Conservation (phyloP, 257 asterid genomes). For the Leptodermis oblonga region DNA sequence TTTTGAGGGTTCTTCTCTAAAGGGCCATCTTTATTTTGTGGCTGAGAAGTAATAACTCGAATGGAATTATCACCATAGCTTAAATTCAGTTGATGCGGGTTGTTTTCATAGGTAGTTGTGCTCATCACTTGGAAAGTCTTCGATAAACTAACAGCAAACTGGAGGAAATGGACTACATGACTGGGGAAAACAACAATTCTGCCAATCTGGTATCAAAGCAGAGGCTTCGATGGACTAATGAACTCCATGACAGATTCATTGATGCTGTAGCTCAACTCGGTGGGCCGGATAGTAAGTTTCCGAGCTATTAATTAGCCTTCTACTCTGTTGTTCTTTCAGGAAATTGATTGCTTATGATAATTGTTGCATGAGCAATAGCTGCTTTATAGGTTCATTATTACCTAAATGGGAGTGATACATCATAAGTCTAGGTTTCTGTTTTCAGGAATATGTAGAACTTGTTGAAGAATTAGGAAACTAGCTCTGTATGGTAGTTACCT, state of each 20-base stretch:
- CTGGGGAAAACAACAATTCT: slow-evolving; percentile 53
- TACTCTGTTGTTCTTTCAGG: not conserved
- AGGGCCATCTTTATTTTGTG: slow-evolving; percentile 3
- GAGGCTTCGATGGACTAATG: slow-evolving; percentile 96
- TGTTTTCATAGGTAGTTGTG: not conserved
- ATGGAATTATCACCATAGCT: not conserved
- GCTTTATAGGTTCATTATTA: not conserved
- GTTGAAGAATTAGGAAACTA: no score
- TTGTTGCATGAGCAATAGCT: not conserved
- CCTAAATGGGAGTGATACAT: not conserved
- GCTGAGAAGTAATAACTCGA: not conserved
- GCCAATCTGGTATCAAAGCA: slow-evolving; percentile 78
- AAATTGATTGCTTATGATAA: not conserved
- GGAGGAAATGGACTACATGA: slow-evolving; percentile 54
- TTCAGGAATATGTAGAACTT: not conserved
- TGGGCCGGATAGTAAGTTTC: slow-evolving; percentile 89
- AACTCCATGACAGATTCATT: slow-evolving; percentile 88
- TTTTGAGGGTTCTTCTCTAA: slow-evolving; percentile 5
- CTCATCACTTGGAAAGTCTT: not conserved
- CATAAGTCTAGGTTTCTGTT: not conserved
- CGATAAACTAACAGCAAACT: no score
- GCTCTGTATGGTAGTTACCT: no score
- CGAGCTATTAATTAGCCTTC: slow-evolving; percentile 14
- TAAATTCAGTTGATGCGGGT: not conserved
- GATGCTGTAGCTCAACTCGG: slow-evolving; percentile 99